Evolutionary conservation across 352 stramenopile genomes (phyloP), one percentile per base, ranked within the genome.

Genomic region (Pythium chondricola): DNA sequence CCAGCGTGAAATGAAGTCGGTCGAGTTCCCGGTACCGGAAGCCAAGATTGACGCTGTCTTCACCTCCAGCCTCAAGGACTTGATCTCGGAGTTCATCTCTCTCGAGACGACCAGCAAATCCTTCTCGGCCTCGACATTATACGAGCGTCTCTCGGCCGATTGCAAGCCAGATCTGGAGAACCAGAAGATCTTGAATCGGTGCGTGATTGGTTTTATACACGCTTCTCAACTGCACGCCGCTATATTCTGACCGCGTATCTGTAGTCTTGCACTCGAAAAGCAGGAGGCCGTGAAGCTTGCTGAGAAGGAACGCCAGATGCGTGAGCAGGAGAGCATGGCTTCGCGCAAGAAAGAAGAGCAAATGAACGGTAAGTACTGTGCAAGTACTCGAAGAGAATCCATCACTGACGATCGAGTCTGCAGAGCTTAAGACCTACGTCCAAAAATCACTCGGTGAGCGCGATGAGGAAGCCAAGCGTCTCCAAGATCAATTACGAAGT

Each of bases 151-250:
- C 18, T 77, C 67, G 14, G 69, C 40, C 9, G 77, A 91, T 46
- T 86, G 75, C 50, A 73, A 62, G 46, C 40, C 57, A 27, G 61
- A 66, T 3, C 58, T 93, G 11, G 69, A 88, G 30, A 88, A 82
- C 29, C 77, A 91, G 43, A 93, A 89, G 41, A 56, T 73, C 40
- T 61, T 88, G 8, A 90, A 87, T 49, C 46, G 66, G 76, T 88
- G 45, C 3, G 65, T 56, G 36, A 18, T 36, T n/a, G 30, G 33
- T 55, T 3, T 43, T n/a, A n/a, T n/a, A n/a, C n/a, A n/a, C n/a
- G n/a, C n/a, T n/a, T n/a, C n/a, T n/a, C n/a, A n/a, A n/a, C n/a
- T n/a, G n/a, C n/a, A n/a, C n/a, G n/a, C n/a, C n/a, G n/a, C n/a
- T n/a, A n/a, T n/a, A n/a, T n/a, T n/a, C n/a, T n/a, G n/a, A n/a